Evolutionary conservation across 306 rosid species (phyloP), one percentile per base, ranked within the genome.

Genomic region (Casuarina equisetifolia): DNA sequence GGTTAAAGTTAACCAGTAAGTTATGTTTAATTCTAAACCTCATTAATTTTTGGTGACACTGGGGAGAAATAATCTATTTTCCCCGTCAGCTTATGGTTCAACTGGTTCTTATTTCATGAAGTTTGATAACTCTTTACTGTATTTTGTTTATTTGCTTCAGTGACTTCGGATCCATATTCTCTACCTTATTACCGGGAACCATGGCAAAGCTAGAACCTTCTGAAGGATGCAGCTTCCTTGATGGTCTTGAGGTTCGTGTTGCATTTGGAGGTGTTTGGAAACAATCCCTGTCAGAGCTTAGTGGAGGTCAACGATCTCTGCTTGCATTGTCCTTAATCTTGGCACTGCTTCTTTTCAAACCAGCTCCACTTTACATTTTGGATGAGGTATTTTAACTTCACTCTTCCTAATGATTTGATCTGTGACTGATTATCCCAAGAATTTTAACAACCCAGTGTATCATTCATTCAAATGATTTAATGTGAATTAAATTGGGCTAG

Each of bases 181-280:
- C 98, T 49, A 95, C 97, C 25, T 85, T 95, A 75, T 84, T 95
- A 71, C 98, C 97, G 19, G 98, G 97, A 80, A 89, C 98, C 64
- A 90, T 83, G 95, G 97, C 97, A 40, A 92, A 95, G 86, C 85
- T 95, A 79, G 97, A 92, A 78, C 98, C 98, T 84, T 93, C 96
- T 62, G 98, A 95, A 86, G 98, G 98, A 68, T 72, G 92, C 80
- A 92, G 84, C 82, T 95, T 95, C 83, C 90, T 95, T 71, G 98
- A 95, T 78, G 98, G 98, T 53, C 97, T 95, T 70, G 98, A 95
- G 89, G 98, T 95, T 76, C 90, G 91, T 48, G 98, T 95, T 75
- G 98, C 97, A 76, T 95, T 95, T 88, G 98, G 98, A 70, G 76
- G 93, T 79, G 97, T 92, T 69, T 95, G 98, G 98, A 95, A 92